Percentiles rank a stretch among this genome's conserved stretches.
These are phyloP conservation scores for Eucalyptus viminalis DNA, from an alignment of 345 rosid species.

Conservation along the genomic window DNA sequence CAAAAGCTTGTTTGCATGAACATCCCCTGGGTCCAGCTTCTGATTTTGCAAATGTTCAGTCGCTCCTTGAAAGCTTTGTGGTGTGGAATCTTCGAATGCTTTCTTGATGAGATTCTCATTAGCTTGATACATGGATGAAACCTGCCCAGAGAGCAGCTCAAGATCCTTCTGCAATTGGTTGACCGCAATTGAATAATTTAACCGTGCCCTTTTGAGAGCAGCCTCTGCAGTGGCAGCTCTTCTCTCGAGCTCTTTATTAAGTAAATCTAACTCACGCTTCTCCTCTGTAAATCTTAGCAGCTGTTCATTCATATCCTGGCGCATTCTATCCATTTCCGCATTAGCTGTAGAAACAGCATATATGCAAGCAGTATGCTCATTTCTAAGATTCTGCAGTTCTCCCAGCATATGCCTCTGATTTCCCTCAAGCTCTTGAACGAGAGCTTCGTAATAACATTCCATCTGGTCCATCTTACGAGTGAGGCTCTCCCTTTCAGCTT, in stretches of 20 bases:
- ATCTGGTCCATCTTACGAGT: slow-evolving; percentile 93
- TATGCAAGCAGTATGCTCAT: slow-evolving; percentile 75
- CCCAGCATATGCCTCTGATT: slow-evolving; percentile 85
- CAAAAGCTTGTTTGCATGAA: slow-evolving; percentile 3
- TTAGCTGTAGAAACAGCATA: slow-evolving; percentile 60
- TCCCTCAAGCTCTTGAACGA: slow-evolving; percentile 97
- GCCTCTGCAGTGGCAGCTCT: slow-evolving; percentile 74
- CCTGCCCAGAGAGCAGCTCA: slow-evolving; percentile 83
- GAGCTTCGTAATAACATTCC: slow-evolving; percentile 96
- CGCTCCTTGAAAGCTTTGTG: slow-evolving; percentile 16
- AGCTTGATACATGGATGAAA: slow-evolving; percentile 80
- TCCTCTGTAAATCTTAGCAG: slow-evolving; percentile 53
- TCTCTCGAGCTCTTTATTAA: slow-evolving; percentile 73
- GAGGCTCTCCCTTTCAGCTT: slow-evolving; percentile 76
- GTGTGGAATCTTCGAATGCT: slow-evolving; percentile 58
- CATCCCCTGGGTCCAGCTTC: slow-evolving; percentile 8
- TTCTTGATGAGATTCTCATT: slow-evolving; percentile 86
- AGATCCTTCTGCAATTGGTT: slow-evolving; percentile 93
- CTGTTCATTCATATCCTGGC: slow-evolving; percentile 48
- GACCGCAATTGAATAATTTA: slow-evolving; percentile 93
- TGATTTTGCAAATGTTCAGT: slow-evolving; percentile 9
- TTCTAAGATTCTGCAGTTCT: slow-evolving; percentile 86
- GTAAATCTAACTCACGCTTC: slow-evolving; percentile 42
- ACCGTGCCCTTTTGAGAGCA: slow-evolving; percentile 89
- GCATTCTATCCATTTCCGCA: slow-evolving; percentile 77